Conservation (phyloP, 805 yeast genomes). For the Zygosaccharomyces kombuchaensis region DNA sequence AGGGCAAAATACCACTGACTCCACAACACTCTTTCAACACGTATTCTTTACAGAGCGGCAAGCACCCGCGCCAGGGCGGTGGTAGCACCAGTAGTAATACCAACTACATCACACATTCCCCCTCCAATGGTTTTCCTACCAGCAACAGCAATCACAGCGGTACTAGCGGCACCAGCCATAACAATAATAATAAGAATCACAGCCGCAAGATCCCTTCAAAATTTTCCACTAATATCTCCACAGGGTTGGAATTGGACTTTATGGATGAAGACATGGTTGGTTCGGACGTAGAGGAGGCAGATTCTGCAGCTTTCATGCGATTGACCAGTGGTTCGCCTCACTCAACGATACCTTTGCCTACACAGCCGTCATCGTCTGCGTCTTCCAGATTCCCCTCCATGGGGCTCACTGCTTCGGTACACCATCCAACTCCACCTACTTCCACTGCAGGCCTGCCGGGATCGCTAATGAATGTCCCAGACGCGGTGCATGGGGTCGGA, state of each 20-base stretch:
- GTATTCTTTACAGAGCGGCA: slow-evolving; percentile 13
- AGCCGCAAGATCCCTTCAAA: slow-evolving; percentile 7
- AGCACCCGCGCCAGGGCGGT: slow-evolving; percentile 15
- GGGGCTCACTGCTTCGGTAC: slow-evolving; percentile 9
- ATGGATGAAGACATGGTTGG: slow-evolving; percentile 24
- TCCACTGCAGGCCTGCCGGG: slow-evolving; percentile 15
- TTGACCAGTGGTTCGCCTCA: slow-evolving; percentile 11
- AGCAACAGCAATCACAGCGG: slow-evolving; percentile 21
- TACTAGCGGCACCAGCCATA: slow-evolving; percentile 17
- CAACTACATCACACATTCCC: slow-evolving; percentile 16
- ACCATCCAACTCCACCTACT: slow-evolving; percentile 18
- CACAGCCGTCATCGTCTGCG: slow-evolving; percentile 2
- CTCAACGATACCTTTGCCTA: not conserved
- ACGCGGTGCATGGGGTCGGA: slow-evolving; percentile 15
- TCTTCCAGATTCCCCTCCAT: slow-evolving; percentile 11
- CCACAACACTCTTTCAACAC: slow-evolving; percentile 19
- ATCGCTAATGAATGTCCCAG: slow-evolving; percentile 10
- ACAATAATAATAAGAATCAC: slow-evolving; percentile 15
- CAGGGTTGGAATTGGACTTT: slow-evolving; percentile 22
- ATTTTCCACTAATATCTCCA: slow-evolving; percentile 11
- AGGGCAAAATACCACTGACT: slow-evolving; percentile 20
- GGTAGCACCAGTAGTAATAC: slow-evolving; percentile 25
- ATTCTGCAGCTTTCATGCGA: slow-evolving; percentile 14
- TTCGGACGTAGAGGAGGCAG: slow-evolving; percentile 12
- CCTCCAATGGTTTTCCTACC: slow-evolving; percentile 7